Conservation (phyloP, 2,329 filamentous ascomycete species). For the Diplodia seriata region DNA sequence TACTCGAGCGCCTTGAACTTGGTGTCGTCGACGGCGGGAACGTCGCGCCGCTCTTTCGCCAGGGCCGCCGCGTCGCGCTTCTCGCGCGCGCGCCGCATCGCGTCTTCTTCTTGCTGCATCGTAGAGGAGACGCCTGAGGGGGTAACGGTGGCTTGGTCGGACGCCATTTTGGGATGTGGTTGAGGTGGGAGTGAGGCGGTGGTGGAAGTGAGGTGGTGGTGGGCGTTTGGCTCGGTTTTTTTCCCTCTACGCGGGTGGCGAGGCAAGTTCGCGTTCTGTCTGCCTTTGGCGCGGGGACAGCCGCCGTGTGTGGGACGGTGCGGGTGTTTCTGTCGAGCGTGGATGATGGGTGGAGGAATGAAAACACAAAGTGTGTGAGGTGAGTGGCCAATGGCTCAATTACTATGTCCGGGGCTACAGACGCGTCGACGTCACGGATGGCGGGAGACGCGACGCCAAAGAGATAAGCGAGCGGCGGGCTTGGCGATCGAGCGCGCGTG, state of each 20-base stretch:
- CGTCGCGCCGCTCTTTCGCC: conserved; percentile 52
- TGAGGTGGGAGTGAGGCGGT: too few relatives aligned
- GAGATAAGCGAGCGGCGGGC: conserved; percentile 25
- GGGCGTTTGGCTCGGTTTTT: neutral
- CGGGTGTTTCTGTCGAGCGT: neutral
- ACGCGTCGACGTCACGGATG: conserved; percentile 33
- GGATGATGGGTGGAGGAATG: neutral
- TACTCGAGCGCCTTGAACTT: conserved; percentile 62
- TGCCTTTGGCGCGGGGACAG: neutral
- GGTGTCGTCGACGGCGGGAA: conserved; percentile 50
- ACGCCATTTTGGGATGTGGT: neutral
- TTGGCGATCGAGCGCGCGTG: conserved; percentile 19
- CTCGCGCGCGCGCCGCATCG: conserved; percentile 52
- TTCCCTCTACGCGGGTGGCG: neutral
- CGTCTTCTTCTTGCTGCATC: conserved; percentile 52
- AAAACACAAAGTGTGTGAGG: neutral
- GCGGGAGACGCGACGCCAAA: conserved; percentile 31
- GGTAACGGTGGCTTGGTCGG: too few relatives aligned
- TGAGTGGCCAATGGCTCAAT: conserved; percentile 33
- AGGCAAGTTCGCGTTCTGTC: neutral
- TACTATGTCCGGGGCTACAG: conserved; percentile 11
- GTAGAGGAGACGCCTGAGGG: conserved; percentile 44
- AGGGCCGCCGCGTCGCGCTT: conserved; percentile 55
- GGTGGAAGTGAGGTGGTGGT: neutral
- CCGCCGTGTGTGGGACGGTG: neutral